Conservation (phyloP, 176 grass and related monocot species). For the Tillandsia leiboldiana region DNA sequence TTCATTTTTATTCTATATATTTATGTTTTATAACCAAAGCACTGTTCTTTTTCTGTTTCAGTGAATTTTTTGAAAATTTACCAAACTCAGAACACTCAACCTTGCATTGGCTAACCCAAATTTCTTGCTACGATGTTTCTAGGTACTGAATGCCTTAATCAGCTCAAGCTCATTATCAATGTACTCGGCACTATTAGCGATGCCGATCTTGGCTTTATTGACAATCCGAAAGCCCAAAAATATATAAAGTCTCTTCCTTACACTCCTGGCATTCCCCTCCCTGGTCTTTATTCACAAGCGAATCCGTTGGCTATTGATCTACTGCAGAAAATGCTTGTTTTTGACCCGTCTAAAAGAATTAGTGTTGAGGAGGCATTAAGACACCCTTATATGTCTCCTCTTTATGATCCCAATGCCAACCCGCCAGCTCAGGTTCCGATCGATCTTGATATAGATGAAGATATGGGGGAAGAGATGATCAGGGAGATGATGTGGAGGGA, state of each 20-base stretch:
- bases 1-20: too few relatives aligned
- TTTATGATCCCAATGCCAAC: conserved; percentile 25
- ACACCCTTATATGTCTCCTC: conserved; percentile 34
- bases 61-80: too few relatives aligned
- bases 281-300: conserved; percentile 27
- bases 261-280: conserved; percentile 30
- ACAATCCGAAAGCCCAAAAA: conserved; percentile 31
- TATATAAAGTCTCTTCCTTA: conserved; percentile 39
- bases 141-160: conserved; percentile 37
- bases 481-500: conserved; percentile 43
- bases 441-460: conserved; percentile 35
- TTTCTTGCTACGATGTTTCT: conserved; percentile 19
- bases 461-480: conserved; percentile 33
- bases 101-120: too few relatives aligned
- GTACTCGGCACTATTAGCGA: conserved; percentile 33
- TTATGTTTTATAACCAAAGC: too few relatives aligned
- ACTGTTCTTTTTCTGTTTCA: too few relatives aligned
- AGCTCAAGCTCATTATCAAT: conserved; percentile 36
- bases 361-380: conserved; percentile 24
- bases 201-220: conserved; percentile 32
- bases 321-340: conserved; percentile 36
- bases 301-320: conserved; percentile 36
- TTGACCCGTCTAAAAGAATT: conserved; percentile 35
- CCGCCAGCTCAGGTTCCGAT: conserved; percentile 32
- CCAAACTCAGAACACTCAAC: too few relatives aligned